phyloP scores from a whole-genome alignment of 176 grass and related monocot species.

The Oryza punctata region DNA sequence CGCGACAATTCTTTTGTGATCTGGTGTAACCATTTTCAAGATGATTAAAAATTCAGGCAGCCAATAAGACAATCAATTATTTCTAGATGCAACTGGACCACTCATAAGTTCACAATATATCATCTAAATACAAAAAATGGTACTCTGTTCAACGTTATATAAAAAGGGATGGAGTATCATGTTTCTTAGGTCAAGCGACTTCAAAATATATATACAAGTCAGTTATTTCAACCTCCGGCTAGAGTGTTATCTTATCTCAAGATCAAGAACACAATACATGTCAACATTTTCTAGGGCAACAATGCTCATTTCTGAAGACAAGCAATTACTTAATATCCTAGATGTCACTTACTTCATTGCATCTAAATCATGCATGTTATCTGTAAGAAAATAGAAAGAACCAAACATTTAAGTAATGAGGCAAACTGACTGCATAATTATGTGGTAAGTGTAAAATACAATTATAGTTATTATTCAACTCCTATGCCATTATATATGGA shows the following conservation, averaged over 20 bases:
- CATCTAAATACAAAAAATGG: not conserved
- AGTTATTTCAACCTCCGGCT: not conserved
- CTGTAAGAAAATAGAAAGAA: not conserved
- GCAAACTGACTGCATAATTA: not conserved
- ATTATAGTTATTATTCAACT: not conserved
- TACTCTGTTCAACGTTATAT: too few species aligned
- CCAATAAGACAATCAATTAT: constrained; percentile 18
- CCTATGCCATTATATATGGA: not conserved
- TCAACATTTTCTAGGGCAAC: constrained; percentile 9
- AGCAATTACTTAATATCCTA: not conserved
- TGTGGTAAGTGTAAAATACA: not conserved
- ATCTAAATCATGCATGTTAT: not conserved
- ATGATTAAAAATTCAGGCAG: constrained; percentile 5
- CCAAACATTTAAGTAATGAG: not conserved
- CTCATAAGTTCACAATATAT: not conserved
- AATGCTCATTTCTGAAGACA: not conserved
- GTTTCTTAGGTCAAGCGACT: not conserved
- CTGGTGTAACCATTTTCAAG: constrained; percentile 42
- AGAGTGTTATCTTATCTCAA: constrained; percentile 2
- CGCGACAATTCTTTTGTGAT: constrained; percentile 82
- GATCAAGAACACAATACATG: not conserved
- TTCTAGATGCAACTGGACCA: not conserved
- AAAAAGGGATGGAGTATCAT: not conserved
- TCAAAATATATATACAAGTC: not conserved
- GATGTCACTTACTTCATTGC: not conserved